Evolutionary conservation across 2,329 filamentous ascomycete genomes (phyloP).

Genomic region (Paracoccidioides lutzii): DNA sequence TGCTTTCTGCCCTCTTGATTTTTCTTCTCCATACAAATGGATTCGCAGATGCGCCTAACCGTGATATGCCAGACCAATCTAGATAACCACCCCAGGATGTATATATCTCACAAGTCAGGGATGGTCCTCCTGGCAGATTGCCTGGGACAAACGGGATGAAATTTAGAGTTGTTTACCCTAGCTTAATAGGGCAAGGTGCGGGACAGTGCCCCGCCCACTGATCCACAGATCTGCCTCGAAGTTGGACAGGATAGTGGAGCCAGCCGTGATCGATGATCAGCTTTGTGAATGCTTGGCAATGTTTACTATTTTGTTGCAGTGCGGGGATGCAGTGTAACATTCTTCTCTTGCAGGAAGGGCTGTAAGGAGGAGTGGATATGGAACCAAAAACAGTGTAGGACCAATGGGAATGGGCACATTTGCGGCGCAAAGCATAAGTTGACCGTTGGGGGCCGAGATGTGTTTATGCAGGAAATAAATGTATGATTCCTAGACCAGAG

Average conservation of each 20-base stretch:
- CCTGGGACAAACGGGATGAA: not conserved
- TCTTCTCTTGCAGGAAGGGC: not conserved
- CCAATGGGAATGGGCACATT: not conserved
- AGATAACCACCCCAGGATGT: too few species aligned
- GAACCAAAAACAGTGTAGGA: not conserved
- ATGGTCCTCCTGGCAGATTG: not conserved
- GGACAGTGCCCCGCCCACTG: too few species aligned
- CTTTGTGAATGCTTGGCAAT: not conserved
- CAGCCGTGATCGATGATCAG: not conserved
- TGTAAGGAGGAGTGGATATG: not conserved
- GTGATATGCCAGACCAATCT: too few species aligned
- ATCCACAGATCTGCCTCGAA: not conserved
- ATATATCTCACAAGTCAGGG: too few species aligned
- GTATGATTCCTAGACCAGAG: too few species aligned
- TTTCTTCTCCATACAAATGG: too few species aligned
- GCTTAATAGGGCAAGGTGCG: not conserved
- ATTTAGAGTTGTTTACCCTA: not conserved
- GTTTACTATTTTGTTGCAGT: not conserved
- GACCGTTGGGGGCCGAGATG: not conserved
- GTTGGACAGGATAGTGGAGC: not conserved
- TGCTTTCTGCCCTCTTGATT: too few species aligned
- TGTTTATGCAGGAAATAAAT: too few species aligned
- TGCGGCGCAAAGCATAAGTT: not conserved
- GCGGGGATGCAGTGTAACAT: not conserved
- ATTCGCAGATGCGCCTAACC: too few species aligned